A percentile compares a stretch with the other conserved stretches of the same genome.
These are phyloP conservation scores for Hibiscus syriacus DNA, from an alignment of 345 rosid species.

Conservation along the genomic window DNA sequence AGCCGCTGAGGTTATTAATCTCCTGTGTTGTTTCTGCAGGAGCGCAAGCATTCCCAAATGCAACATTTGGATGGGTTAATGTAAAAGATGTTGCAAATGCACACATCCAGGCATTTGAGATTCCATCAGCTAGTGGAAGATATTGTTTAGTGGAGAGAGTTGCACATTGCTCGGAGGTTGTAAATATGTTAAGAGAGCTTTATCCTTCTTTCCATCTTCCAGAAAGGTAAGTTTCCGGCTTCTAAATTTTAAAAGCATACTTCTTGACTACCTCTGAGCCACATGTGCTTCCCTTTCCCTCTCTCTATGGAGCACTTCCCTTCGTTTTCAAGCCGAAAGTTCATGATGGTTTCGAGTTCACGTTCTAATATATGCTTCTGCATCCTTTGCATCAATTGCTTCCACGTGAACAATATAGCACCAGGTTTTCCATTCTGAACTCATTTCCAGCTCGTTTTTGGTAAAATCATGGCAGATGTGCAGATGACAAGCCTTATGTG, in stretches of 20 bases:
- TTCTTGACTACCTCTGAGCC: too few relatives aligned
- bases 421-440: too few relatives aligned
- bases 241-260: background rate
- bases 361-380: background rate
- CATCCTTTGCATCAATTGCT: background rate
- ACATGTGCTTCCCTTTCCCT: too few relatives aligned
- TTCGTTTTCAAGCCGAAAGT: too few relatives aligned
- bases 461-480: slow-evolving; percentile 37
- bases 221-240: slow-evolving; percentile 42
- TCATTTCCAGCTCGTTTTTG: background rate
- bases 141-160: slow-evolving; percentile 76
- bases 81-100: slow-evolving; percentile 87
- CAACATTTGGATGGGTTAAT: slow-evolving; percentile 76
- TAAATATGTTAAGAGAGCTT: slow-evolving; percentile 42
- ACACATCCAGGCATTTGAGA: slow-evolving; percentile 81
- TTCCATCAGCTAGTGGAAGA: slow-evolving; percentile 72
- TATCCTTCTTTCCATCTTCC: slow-evolving; percentile 71
- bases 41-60: slow-evolving; percentile 60
- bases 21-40: slow-evolving; percentile 29
- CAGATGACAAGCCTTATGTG: slow-evolving; percentile 65
- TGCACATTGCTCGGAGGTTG: slow-evolving; percentile 75
- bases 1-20: background rate
- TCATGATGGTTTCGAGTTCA: too few relatives aligned
- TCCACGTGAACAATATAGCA: background rate
- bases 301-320: too few relatives aligned